A percentile compares a stretch with the other conserved stretches of the same genome.
Evolutionary conservation across 306 rosid genomes (phyloP).

Genomic region (Ceratonia siliqua): DNA sequence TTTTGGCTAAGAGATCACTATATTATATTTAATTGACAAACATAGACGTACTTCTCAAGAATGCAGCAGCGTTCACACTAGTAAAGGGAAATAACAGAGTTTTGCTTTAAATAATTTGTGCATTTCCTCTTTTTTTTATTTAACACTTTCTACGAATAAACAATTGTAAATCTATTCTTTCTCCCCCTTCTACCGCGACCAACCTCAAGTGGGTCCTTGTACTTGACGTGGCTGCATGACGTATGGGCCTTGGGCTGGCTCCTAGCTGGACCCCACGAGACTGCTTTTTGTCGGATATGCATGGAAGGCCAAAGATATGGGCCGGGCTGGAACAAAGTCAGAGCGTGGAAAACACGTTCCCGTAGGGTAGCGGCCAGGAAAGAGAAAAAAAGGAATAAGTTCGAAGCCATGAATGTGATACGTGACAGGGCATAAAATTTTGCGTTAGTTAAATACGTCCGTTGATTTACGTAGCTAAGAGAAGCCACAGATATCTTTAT

Average conservation of each 20-base stretch:
- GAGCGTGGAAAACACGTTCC: conserved; percentile 35
- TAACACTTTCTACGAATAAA: no score
- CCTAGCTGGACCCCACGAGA: conserved; percentile 28
- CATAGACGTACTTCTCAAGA: conserved; percentile 22
- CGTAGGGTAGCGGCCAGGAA: conserved; percentile 13
- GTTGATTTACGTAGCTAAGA: conserved; percentile 41
- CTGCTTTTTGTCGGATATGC: conserved; percentile 46
- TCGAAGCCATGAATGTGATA: conserved; percentile 35
- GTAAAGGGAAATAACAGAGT: neutral
- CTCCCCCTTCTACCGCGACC: neutral
- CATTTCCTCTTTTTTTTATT: neutral
- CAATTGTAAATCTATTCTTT: neutral
- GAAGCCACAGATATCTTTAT: conserved; percentile 17
- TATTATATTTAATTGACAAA: neutral
- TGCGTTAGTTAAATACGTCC: conserved; percentile 37
- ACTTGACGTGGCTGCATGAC: conserved; percentile 19
- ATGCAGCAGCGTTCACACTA: conserved; percentile 36
- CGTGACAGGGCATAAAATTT: conserved; percentile 33
- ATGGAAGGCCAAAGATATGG: neutral
- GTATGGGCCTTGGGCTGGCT: conserved; percentile 19
- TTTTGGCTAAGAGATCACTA: neutral
- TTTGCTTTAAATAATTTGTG: neutral
- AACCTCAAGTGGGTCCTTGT: neutral
- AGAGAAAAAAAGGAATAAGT: conserved; percentile 53
- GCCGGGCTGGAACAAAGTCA: neutral